Conservation (phyloP, 2,329 filamentous ascomycete species). For the Diplodia corticola region DNA sequence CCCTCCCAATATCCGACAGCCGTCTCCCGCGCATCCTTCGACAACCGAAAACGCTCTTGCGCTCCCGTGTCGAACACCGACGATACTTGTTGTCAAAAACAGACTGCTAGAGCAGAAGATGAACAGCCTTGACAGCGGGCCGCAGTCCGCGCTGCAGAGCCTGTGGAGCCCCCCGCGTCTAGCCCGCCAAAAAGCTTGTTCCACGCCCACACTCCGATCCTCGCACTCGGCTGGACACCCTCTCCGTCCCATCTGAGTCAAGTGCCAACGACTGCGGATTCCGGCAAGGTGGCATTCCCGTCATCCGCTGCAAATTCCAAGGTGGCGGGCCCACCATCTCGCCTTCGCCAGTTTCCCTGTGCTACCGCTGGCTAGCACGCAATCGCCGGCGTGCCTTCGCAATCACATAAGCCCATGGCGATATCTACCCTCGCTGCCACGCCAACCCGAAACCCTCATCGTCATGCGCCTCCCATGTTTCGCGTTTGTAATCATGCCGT, state of each 20-base stretch:
- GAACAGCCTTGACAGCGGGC: background rate
- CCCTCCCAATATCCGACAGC: too few species aligned
- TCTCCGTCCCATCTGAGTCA: too few species aligned
- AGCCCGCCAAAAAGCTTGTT: background rate
- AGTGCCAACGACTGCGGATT: too few species aligned
- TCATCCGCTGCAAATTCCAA: background rate
- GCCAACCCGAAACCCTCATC: conserved; percentile 6
- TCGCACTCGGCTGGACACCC: background rate
- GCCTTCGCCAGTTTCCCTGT: background rate
- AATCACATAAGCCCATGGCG: conserved; percentile 19
- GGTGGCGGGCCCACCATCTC: background rate
- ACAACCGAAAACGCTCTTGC: too few species aligned
- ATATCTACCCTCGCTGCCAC: conserved; percentile 8
- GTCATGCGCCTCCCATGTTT: conserved; percentile 3
- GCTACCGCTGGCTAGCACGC: background rate
- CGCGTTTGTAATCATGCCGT: conserved; percentile 8
- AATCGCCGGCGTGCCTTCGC: conserved; percentile 13
- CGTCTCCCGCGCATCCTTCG: too few species aligned
- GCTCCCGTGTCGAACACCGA: too few species aligned
- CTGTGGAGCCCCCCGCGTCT: background rate
- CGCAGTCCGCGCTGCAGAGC: background rate
- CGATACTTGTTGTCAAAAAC: too few species aligned
- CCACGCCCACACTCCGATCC: background rate
- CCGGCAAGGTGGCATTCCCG: background rate
- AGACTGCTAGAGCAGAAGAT: too few species aligned